Conservation (phyloP, 2,329 filamentous ascomycete species). For the Xylaria sp. region DNA sequence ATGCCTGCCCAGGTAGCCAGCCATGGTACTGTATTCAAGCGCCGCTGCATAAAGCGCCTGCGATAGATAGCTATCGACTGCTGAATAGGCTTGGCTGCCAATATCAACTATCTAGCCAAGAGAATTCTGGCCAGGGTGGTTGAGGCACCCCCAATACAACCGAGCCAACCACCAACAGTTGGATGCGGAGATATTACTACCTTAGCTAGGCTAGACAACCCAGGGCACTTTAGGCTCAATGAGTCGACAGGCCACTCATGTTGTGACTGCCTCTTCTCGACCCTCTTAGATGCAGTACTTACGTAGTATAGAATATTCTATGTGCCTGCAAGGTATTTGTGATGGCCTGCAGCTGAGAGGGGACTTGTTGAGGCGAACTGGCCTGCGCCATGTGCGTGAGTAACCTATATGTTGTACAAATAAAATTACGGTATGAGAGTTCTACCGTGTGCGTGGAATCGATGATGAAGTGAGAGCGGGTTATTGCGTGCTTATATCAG, state of each 20-base stretch:
- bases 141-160: slow-evolving; percentile 14
- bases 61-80: not conserved
- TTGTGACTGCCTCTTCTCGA: not conserved
- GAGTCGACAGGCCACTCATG: slow-evolving; percentile 13
- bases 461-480: not conserved
- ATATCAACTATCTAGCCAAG: slow-evolving; percentile 25
- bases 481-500: not conserved
- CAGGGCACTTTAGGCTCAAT: slow-evolving; percentile 48
- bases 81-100: not conserved
- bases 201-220: slow-evolving; percentile 20
- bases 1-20: not conserved
- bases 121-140: slow-evolving; percentile 8
- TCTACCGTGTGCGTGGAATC: not conserved
- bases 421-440: not conserved
- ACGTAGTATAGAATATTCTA: not conserved
- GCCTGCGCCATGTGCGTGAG: slow-evolving; percentile 1
- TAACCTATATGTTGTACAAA: not conserved
- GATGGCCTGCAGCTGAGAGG: slow-evolving; percentile 22
- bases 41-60: not conserved
- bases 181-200: slow-evolving; percentile 43
- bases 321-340: slow-evolving; percentile 26
- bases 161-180: slow-evolving; percentile 40
- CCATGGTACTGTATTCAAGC: not conserved
- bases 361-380: slow-evolving; percentile 22
- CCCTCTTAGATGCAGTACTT: not conserved